Conservation (phyloP, 768 basidiomycete species). For the Kwoniella bestiolae region DNA sequence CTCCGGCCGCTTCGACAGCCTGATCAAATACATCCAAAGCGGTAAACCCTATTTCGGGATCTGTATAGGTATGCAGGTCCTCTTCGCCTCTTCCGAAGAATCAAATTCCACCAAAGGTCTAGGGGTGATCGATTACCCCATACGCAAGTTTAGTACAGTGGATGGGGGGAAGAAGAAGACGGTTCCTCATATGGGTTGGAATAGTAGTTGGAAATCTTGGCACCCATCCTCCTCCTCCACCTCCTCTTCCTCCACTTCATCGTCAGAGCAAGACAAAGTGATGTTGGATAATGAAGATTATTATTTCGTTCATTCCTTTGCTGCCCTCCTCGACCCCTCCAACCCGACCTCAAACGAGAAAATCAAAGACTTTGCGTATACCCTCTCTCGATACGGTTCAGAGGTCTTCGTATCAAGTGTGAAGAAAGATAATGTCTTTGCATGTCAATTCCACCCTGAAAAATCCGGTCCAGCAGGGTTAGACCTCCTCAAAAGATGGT, state of each 20-base stretch:
- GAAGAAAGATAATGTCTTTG: slow-evolving; percentile 82
- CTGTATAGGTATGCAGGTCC: slow-evolving; percentile 97
- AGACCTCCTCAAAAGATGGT: slow-evolving; percentile 77
- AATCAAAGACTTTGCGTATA: slow-evolving; percentile 74
- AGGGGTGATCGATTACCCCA: slow-evolving; percentile 78
- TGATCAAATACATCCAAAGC: slow-evolving; percentile 78
- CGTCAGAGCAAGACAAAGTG: slow-evolving; percentile 60
- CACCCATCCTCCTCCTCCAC: too few species aligned
- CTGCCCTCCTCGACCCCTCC: slow-evolving; percentile 44
- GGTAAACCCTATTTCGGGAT: slow-evolving; percentile 91
- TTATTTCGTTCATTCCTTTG: slow-evolving; percentile 96
- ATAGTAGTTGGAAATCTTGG: slow-evolving; percentile 66
- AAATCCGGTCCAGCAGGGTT: slow-evolving; percentile 91
- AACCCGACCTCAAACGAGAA: slow-evolving; percentile 53
- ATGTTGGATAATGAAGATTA: slow-evolving; percentile 65
- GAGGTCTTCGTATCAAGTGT: slow-evolving; percentile 88
- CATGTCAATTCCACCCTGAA: slow-evolving; percentile 96
- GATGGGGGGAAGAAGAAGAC: too few species aligned
- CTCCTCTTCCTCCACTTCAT: too few species aligned
- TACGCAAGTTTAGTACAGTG: slow-evolving; percentile 67
- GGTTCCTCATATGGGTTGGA: slow-evolving; percentile 99
- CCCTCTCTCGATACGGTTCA: slow-evolving; percentile 89
- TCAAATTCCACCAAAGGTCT: slow-evolving; percentile 68
- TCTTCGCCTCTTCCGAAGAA: slow-evolving; percentile 84
- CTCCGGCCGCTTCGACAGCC: slow-evolving; percentile 76